These are phyloP conservation scores for Cryptomeria japonica DNA, from an alignment of 75 land plant species.

Conservation along the genomic window DNA sequence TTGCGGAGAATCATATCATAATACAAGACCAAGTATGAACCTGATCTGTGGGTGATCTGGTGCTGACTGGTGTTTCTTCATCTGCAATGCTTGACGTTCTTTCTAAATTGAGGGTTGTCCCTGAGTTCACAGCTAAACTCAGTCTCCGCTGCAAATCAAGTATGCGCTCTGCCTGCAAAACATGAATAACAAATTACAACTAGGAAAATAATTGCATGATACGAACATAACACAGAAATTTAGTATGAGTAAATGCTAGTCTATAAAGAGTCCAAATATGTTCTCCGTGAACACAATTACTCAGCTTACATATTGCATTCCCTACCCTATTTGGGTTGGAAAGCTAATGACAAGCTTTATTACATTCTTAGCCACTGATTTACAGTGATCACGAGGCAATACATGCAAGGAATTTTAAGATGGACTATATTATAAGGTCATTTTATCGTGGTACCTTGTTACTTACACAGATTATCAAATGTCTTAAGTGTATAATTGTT, in stretches of 20 bases:
- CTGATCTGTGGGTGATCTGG: constrained; percentile 65
- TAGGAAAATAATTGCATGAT: not conserved
- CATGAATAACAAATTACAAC: constrained; percentile 7
- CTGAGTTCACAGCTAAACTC: constrained; percentile 36
- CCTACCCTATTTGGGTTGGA: not conserved
- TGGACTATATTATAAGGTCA: not conserved
- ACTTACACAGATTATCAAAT: not conserved
- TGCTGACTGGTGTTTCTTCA: constrained; percentile 44
- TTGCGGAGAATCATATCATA: not conserved
- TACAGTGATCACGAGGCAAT: not conserved
- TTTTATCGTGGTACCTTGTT: not conserved
- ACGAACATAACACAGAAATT: not conserved
- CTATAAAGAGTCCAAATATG: not conserved
- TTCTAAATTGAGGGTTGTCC: constrained; percentile 22
- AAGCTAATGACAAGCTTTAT: not conserved
- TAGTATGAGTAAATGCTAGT: not conserved
- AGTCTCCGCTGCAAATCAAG: constrained; percentile 78
- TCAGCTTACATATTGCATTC: not conserved
- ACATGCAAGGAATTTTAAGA: not conserved
- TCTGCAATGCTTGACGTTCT: constrained; percentile 26
- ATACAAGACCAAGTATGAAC: constrained; percentile 26
- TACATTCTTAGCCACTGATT: not conserved
- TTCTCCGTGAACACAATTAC: not conserved
- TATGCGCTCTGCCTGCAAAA: constrained; percentile 73
- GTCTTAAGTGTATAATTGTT: not conserved